Evolutionary conservation across 2,329 filamentous ascomycete species (phyloP).

Genomic region (Tolypocladium paradoxum): DNA sequence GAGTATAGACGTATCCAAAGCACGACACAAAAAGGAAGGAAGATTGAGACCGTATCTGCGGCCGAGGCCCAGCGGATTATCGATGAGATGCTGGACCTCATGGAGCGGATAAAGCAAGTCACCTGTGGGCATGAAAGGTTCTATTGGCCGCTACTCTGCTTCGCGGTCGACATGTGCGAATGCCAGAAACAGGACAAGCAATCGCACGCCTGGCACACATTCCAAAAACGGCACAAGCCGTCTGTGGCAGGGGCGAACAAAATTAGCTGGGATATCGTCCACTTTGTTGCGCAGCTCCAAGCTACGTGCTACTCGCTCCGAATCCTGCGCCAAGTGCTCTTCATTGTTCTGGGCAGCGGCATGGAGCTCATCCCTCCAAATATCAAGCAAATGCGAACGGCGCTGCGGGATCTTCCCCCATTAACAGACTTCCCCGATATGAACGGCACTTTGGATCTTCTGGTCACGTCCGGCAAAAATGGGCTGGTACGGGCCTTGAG

Average conservation of each 20-base stretch:
- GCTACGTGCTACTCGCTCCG: slow-evolving; percentile 51
- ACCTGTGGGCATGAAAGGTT: background rate
- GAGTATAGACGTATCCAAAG: slow-evolving; percentile 27
- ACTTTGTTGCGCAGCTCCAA: slow-evolving; percentile 50
- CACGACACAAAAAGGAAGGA: slow-evolving; percentile 16
- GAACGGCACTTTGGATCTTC: slow-evolving; percentile 7
- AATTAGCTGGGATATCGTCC: slow-evolving; percentile 45
- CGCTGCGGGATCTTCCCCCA: slow-evolving; percentile 14
- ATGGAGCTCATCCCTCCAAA: background rate
- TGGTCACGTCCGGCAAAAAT: slow-evolving; percentile 6
- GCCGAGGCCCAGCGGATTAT: slow-evolving; percentile 3
- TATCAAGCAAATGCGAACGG: slow-evolving; percentile 6
- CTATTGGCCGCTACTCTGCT: slow-evolving; percentile 16
- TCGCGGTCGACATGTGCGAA: slow-evolving; percentile 17
- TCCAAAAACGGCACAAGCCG: slow-evolving; percentile 7
- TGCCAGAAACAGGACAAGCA: slow-evolving; percentile 17
- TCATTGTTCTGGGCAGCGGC: slow-evolving; percentile 3
- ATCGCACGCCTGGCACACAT: slow-evolving; percentile 11
- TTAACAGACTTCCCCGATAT: slow-evolving; percentile 14
- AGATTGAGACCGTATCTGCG: slow-evolving; percentile 9
- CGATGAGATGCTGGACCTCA: slow-evolving; percentile 10
- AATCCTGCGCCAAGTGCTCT: slow-evolving; percentile 28
- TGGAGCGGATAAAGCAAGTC: slow-evolving; percentile 5
- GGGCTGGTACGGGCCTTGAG: slow-evolving; percentile 6
- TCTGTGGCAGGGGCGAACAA: background rate